Base-by-base conservation (phyloP, 2,329 filamentous ascomycete genomes). In the Daldinia sp. region DNA sequence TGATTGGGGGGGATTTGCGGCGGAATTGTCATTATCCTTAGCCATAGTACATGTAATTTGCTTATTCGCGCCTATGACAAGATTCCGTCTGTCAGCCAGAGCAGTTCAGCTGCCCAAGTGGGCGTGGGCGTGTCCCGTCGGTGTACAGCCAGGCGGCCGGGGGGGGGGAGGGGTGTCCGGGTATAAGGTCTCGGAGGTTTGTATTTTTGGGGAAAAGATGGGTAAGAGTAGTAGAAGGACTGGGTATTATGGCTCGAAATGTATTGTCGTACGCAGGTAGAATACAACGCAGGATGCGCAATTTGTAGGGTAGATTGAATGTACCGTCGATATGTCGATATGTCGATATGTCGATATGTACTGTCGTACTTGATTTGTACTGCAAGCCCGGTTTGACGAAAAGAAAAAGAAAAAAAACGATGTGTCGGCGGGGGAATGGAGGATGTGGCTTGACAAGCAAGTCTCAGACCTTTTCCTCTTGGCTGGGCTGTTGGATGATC, bases 1-100 rank as follows among this genome's bases (percentile, higher is more conserved):
- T 87, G 85, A 87, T 87, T 87, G 85, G 85, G 80, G 79, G 77
- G 79, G 33, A 61, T 67, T 78, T 72, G 80, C 78, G 73, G 82
- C 81, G 79, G 82, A 79, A 79, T 82, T 83, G 78, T 85, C 82
- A 74, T 76, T 76, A 74, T 86, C 83, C 78, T 78, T 81, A 76
- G 84, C 83, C 70, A 69, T 75, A 63, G 67, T 74, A 65, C 70
- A 67, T 69, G 65, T 15, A 39, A 56, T 62, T 67, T 72, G 56
- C 65, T 70, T 72, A 61, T 73, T 71, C 51, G 63, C 67, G 57
- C 64, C 53, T 68, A 68, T 60, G 57, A 39, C 59, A 66, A 53
- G 42, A 68, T 54, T 63, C 50, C 61, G 59, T 55, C 66, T 35
- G 66, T 69, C 67, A 69, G 69, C 63, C 67, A 69, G 50, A 64